These are phyloP conservation scores for Inga oerstediana DNA, from an alignment of 306 rosid species.

Conservation along the genomic window DNA sequence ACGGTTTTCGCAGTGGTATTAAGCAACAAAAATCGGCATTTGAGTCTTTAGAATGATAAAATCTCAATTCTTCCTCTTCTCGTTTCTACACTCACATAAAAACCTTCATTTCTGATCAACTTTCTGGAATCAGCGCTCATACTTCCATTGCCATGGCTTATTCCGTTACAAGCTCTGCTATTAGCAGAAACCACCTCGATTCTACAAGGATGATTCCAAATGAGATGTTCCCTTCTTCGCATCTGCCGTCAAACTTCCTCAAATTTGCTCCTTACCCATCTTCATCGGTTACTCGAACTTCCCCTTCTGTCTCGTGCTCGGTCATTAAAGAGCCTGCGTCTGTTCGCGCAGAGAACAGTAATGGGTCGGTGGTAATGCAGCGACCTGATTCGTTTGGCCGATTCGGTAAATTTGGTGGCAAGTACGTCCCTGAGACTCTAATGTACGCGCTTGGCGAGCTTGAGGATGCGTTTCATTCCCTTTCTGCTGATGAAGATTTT, in stretches of 20 bases:
- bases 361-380: slow-evolving; percentile 42
- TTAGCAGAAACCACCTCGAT: slow-evolving; percentile 33
- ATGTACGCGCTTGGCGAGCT: slow-evolving; percentile 92
- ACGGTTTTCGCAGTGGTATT: too few species aligned
- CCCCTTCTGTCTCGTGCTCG: slow-evolving; percentile 54
- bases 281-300: not conserved
- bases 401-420: slow-evolving; percentile 88
- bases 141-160: slow-evolving; percentile 36
- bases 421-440: slow-evolving; percentile 93
- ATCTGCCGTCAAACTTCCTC: slow-evolving; percentile 36
- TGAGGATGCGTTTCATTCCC: slow-evolving; percentile 73
- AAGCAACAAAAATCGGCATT: not conserved
- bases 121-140: not conserved
- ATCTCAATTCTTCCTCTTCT: not conserved
- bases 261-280: slow-evolving; percentile 42
- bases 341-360: slow-evolving; percentile 19
- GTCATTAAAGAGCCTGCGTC: slow-evolving; percentile 47
- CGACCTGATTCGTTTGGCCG: slow-evolving; percentile 94
- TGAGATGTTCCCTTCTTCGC: slow-evolving; percentile 43
- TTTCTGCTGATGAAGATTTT: slow-evolving; percentile 66
- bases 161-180: slow-evolving; percentile 30
- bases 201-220: slow-evolving; percentile 24
- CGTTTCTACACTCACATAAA: not conserved
- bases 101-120: not conserved
- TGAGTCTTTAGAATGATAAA: not conserved